Percentiles rank a stretch among this genome's conserved stretches.
Conservation (phyloP, 768 basidiomycete species). For the Podaxis sp. region DNA sequence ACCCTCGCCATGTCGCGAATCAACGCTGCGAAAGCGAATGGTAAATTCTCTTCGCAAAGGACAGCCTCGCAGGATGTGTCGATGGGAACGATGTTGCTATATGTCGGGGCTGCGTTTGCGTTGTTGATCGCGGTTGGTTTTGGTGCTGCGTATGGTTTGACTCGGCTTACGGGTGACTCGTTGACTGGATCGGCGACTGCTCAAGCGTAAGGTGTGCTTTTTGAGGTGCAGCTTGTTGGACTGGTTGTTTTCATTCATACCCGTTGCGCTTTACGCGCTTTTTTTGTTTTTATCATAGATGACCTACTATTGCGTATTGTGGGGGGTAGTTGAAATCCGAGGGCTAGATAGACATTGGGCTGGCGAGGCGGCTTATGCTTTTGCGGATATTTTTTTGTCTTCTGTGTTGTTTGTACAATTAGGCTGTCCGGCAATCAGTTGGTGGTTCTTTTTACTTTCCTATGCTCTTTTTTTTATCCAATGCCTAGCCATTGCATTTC, state of each 20-base stretch:
- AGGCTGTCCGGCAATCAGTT: neutral
- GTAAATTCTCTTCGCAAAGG: neutral
- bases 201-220: neutral
- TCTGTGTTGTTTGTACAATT: neutral
- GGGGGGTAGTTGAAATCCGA: neutral
- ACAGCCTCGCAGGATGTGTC: slow-evolving; percentile 11
- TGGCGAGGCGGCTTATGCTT: neutral
- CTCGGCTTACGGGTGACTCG: slow-evolving; percentile 12
- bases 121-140: slow-evolving; percentile 19
- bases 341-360: too few species aligned
- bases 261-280: neutral
- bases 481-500: neutral
- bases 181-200: neutral
- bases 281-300: neutral
- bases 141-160: slow-evolving; percentile 20
- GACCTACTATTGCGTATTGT: neutral
- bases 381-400: neutral
- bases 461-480: neutral
- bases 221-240: neutral
- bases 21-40: slow-evolving; percentile 12
- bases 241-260: neutral
- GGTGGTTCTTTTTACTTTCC: neutral
- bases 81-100: slow-evolving; percentile 24
- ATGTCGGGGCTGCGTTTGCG: slow-evolving; percentile 23
- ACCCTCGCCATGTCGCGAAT: neutral